A percentile compares a stretch with the other conserved stretches of the same genome.
phyloP scores from a whole-genome alignment of 2,329 filamentous ascomycete species.

The Rutstroemia sp. region DNA sequence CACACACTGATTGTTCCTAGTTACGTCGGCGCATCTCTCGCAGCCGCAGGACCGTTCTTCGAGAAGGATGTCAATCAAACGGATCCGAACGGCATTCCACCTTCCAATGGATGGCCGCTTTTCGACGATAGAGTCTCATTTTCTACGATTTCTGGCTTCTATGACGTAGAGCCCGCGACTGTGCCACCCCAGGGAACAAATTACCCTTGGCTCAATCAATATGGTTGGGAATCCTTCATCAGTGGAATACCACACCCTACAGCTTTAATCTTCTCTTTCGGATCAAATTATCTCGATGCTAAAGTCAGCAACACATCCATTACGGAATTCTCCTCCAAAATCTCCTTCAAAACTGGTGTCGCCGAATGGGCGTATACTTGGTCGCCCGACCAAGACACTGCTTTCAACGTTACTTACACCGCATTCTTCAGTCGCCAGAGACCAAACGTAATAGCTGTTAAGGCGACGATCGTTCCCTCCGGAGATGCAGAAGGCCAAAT shows the following conservation, averaged over 20 bases:
- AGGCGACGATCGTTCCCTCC: slow-evolving; percentile 49
- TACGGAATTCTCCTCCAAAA: slow-evolving; percentile 50
- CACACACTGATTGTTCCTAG: slow-evolving; percentile 13
- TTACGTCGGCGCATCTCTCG: slow-evolving; percentile 27
- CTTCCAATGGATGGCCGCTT: slow-evolving; percentile 60
- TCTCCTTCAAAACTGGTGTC: slow-evolving; percentile 56
- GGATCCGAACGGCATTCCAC: slow-evolving; percentile 21
- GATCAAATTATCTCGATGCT: slow-evolving; percentile 50
- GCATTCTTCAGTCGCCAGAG: slow-evolving; percentile 41
- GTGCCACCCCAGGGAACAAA: slow-evolving; percentile 44
- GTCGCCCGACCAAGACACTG: slow-evolving; percentile 43
- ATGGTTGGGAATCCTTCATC: slow-evolving; percentile 64
- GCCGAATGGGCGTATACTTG: slow-evolving; percentile 60
- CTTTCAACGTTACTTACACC: slow-evolving; percentile 54
- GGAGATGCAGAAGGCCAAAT: slow-evolving; percentile 47
- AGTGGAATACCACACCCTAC: slow-evolving; percentile 64
- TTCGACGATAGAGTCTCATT: slow-evolving; percentile 57
- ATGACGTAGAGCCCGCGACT: slow-evolving; percentile 49
- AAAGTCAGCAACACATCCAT: slow-evolving; percentile 51
- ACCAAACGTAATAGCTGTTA: slow-evolving; percentile 37
- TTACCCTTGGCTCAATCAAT: slow-evolving; percentile 61
- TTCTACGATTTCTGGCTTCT: slow-evolving; percentile 62
- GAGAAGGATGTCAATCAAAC: slow-evolving; percentile 28
- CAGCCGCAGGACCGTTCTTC: slow-evolving; percentile 28
- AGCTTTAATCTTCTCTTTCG: slow-evolving; percentile 49